Evolutionary conservation across 257 asterid genomes (phyloP).

Genomic region (Solanum bulbocastanum): DNA sequence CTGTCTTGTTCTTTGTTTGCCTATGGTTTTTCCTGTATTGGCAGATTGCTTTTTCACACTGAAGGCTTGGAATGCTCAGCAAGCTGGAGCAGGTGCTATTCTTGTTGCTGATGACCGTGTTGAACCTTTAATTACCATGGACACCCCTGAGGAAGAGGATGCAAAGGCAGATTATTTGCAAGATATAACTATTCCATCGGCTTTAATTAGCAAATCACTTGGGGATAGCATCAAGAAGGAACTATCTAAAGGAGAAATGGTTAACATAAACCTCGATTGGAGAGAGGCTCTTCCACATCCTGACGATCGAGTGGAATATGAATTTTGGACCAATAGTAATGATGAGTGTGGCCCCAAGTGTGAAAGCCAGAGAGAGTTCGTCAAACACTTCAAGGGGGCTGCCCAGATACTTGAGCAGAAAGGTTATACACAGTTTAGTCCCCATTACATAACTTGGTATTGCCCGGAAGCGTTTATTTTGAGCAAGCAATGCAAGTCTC

Average conservation of each 20-base stretch:
- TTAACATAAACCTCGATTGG: slow-evolving; percentile 79
- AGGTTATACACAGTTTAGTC: slow-evolving; percentile 50
- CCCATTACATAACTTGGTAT: slow-evolving; percentile 68
- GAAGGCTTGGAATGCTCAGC: slow-evolving; percentile 95
- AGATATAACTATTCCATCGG: slow-evolving; percentile 76
- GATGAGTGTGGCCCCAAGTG: slow-evolving; percentile 91
- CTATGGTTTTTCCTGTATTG: slow-evolving; percentile 3
- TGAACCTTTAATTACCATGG: slow-evolving; percentile 88
- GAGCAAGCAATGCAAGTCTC: slow-evolving; percentile 68
- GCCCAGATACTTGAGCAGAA: slow-evolving; percentile 90
- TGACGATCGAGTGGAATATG: slow-evolving; percentile 87
- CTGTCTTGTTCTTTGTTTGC: not conserved
- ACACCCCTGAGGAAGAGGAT: slow-evolving; percentile 69
- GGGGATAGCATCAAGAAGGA: slow-evolving; percentile 70
- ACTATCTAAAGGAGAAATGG: slow-evolving; percentile 57
- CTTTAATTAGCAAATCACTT: slow-evolving; percentile 67
- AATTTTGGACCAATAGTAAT: slow-evolving; percentile 88
- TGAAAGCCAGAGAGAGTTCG: slow-evolving; percentile 70
- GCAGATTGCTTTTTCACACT: slow-evolving; percentile 78
- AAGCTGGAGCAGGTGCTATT: slow-evolving; percentile 88
- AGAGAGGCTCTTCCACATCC: slow-evolving; percentile 95
- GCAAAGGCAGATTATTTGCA: slow-evolving; percentile 53
- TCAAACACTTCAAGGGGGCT: slow-evolving; percentile 72
- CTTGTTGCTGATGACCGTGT: slow-evolving; percentile 74
- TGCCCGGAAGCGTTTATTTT: slow-evolving; percentile 57